phyloP scores from a whole-genome alignment of 2,329 filamentous ascomycete genomes.

The Dactylonectria estremocensis region DNA sequence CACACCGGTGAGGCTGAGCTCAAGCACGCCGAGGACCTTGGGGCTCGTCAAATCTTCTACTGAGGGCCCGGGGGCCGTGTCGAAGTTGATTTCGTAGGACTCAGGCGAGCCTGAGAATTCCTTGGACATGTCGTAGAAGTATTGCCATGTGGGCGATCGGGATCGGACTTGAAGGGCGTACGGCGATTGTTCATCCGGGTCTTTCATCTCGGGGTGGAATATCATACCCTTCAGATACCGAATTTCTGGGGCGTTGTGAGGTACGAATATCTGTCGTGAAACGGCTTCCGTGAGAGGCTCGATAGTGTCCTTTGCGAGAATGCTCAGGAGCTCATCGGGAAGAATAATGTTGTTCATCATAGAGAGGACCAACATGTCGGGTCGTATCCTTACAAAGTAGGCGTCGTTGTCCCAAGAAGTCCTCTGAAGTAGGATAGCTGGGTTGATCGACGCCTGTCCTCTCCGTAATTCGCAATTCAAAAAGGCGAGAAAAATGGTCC shows the following conservation, averaged over 20 bases:
- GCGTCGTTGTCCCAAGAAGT: constrained; percentile 49
- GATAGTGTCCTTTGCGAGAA: constrained; percentile 22
- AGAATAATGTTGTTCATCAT: constrained; percentile 49
- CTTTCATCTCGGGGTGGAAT: constrained; percentile 42
- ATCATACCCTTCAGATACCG: constrained; percentile 46
- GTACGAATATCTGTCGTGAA: constrained; percentile 45
- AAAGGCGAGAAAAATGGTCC: constrained; percentile 48
- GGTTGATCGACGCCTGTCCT: constrained; percentile 41
- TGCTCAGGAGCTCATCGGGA: constrained; percentile 41
- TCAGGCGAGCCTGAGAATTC: constrained; percentile 28
- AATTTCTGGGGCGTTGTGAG: constrained; percentile 35
- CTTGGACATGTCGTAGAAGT: constrained; percentile 37
- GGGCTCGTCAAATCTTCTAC: constrained; percentile 37
- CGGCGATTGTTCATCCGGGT: constrained; percentile 7
- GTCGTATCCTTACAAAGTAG: constrained; percentile 47
- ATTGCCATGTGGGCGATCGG: constrained; percentile 49
- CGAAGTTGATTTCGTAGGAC: constrained; percentile 49
- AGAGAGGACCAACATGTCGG: constrained; percentile 44
- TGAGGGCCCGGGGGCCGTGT: constrained; percentile 39
- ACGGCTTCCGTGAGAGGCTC: constrained; percentile 35
- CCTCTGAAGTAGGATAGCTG: constrained; percentile 49
- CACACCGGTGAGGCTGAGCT: constrained; percentile 37
- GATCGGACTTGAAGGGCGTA: constrained; percentile 40
- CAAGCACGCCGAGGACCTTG: constrained; percentile 43
- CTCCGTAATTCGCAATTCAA: constrained; percentile 49